Conservation (phyloP, 208 protist genomes). For the Acanthamoeba castellanii region DNA sequence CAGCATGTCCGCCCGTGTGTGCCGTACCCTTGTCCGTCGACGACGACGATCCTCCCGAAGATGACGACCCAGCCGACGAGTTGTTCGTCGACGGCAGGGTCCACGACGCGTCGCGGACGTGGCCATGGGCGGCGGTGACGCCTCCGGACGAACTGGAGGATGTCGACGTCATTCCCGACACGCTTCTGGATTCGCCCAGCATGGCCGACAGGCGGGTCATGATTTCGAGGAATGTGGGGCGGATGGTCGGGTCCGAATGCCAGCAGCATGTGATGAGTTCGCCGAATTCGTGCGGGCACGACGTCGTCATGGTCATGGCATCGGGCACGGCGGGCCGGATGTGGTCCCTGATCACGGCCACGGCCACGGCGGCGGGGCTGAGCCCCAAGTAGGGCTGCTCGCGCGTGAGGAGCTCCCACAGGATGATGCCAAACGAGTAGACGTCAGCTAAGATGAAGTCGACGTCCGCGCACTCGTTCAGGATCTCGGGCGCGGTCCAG, state of each 20-base stretch:
- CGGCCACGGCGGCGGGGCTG: conserved; percentile 48
- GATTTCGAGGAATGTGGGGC: conserved; percentile 46
- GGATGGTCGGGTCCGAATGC: conserved; percentile 22
- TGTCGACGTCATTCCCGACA: background rate
- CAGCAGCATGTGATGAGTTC: conserved; percentile 57
- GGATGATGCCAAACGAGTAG: background rate
- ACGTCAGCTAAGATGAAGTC: background rate
- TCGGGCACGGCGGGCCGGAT: no score
- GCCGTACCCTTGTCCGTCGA: background rate
- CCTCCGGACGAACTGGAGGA: background rate
- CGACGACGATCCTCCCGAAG: background rate
- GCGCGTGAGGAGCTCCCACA: background rate
- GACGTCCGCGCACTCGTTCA: background rate
- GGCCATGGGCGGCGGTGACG: background rate
- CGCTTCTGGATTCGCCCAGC: background rate
- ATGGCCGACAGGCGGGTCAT: conserved; percentile 10
- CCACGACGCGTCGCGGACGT: background rate
- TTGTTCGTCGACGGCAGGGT: background rate
- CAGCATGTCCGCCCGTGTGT: no score
- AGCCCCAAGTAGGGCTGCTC: background rate
- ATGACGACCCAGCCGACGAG: background rate
- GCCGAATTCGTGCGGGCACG: background rate
- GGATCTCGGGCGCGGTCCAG: conserved; percentile 53
- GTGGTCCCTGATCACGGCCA: conserved; percentile 9
- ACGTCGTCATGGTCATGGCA: background rate